Conservation (phyloP, 2,329 filamentous ascomycete genomes). For the Stagonosporopsis vannaccii region DNA sequence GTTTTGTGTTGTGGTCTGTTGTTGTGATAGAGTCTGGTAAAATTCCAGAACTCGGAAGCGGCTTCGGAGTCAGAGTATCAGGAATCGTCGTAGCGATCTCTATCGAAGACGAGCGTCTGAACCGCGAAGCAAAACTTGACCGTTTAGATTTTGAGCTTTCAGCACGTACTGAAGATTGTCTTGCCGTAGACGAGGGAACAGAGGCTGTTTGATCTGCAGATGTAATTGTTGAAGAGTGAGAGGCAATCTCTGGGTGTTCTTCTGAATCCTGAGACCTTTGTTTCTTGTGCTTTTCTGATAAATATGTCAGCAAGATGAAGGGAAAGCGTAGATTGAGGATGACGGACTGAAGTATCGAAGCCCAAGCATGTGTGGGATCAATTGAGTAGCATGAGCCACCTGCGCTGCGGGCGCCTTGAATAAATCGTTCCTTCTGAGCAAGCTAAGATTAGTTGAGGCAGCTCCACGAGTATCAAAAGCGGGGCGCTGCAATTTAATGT, state of each 20-base stretch:
- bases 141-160: constrained; percentile 12
- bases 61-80: background rate
- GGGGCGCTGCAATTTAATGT: constrained; percentile 13
- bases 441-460: constrained; percentile 12
- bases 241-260: constrained; percentile 11
- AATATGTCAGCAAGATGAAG: constrained; percentile 4
- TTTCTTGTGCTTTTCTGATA: constrained; percentile 29
- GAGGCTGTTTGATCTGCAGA: constrained; percentile 13
- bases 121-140: constrained; percentile 8
- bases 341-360: constrained; percentile 29
- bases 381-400: constrained; percentile 1
- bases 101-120: constrained; percentile 14
- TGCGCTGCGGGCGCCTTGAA: constrained; percentile 7
- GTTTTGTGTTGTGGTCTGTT: background rate
- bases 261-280: constrained; percentile 19
- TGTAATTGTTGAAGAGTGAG: constrained; percentile 13
- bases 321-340: background rate
- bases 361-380: constrained; percentile 31
- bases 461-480: constrained; percentile 20
- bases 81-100: background rate
- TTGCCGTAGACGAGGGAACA: background rate
- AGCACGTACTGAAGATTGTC: constrained; percentile 1
- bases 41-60: background rate
- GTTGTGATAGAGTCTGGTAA: background rate
- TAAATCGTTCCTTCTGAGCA: constrained; percentile 15